Conservation (phyloP, 164 flowering plant genomes). For the Santalum album region DNA sequence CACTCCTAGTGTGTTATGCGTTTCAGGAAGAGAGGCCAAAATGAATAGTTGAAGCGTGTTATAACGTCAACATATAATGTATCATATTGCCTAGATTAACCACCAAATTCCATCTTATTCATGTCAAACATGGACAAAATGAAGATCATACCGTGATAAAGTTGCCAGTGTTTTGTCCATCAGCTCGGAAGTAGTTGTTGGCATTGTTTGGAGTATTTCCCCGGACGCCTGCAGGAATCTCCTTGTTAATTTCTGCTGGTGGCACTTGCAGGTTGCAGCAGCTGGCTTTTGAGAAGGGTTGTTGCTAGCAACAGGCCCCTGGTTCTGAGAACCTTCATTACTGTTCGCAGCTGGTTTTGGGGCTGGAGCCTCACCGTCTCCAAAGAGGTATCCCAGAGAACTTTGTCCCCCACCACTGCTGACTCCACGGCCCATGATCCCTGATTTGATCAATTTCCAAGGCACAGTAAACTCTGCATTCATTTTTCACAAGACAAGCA, state of each 20-base stretch:
- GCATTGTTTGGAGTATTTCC: constrained; percentile 1
- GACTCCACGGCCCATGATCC: constrained; percentile 4
- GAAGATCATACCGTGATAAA: constrained; percentile 3
- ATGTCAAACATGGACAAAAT: too few species aligned
- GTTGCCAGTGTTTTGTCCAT: constrained; percentile 4
- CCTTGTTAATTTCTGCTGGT: neutral
- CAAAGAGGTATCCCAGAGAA: constrained; percentile 7
- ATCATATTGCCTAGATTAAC: too few species aligned
- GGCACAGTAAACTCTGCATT: neutral
- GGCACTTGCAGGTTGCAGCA: neutral
- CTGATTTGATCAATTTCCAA: neutral
- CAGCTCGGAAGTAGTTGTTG: constrained; percentile 5
- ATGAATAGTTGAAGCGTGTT: too few species aligned
- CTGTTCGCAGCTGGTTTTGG: neutral
- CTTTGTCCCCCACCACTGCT: constrained; percentile 5
- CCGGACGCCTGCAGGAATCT: constrained; percentile 2
- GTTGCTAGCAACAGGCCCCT: neutral
- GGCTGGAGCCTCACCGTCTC: neutral
- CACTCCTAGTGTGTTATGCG: too few species aligned
- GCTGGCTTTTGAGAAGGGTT: neutral
- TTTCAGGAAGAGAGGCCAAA: too few species aligned
- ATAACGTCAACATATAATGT: too few species aligned
- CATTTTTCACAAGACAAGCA: too few species aligned
- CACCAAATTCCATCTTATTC: too few species aligned
- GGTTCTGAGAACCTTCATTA: neutral